Conservation (phyloP, 768 basidiomycete species). For the Pleurotus cornucopiae region DNA sequence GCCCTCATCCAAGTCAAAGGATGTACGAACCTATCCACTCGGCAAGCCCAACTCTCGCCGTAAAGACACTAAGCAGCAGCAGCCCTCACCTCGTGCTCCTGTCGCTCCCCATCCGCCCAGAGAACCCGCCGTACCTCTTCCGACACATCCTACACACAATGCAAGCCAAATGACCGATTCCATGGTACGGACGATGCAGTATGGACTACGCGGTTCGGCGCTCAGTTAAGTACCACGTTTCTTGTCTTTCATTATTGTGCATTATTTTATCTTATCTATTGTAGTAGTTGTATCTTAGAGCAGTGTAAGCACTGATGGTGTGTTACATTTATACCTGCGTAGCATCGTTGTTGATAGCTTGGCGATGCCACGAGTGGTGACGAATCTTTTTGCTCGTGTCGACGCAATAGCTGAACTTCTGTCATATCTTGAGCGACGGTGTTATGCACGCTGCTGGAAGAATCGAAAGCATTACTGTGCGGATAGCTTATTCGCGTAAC, state of each 20-base stretch:
- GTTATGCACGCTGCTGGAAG: no score
- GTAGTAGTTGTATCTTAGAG: slow-evolving; percentile 6
- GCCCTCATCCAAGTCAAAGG: not conserved
- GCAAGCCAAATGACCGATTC: slow-evolving; percentile 13
- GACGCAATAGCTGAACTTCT: no score
- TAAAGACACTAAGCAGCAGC: not conserved
- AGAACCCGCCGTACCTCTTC: not conserved
- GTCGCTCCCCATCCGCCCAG: not conserved
- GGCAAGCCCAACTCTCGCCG: not conserved
- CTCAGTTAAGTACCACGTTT: not conserved
- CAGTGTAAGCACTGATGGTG: not conserved
- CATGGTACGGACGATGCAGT: slow-evolving; percentile 17
- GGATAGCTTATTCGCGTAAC: no score
- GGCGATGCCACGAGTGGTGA: no score
- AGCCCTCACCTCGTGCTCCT: not conserved
- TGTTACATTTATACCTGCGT: no score
- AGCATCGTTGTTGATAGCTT: no score
- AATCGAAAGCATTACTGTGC: no score
- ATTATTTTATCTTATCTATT: slow-evolving; percentile 1
- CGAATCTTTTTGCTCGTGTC: no score
- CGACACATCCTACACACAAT: not conserved
- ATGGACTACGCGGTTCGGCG: slow-evolving; percentile 13
- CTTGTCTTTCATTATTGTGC: not conserved
- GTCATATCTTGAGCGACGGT: no score
- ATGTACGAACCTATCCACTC: not conserved